Conservation (phyloP, 2,329 filamentous ascomycete genomes). For the Alternaria dauci region DNA sequence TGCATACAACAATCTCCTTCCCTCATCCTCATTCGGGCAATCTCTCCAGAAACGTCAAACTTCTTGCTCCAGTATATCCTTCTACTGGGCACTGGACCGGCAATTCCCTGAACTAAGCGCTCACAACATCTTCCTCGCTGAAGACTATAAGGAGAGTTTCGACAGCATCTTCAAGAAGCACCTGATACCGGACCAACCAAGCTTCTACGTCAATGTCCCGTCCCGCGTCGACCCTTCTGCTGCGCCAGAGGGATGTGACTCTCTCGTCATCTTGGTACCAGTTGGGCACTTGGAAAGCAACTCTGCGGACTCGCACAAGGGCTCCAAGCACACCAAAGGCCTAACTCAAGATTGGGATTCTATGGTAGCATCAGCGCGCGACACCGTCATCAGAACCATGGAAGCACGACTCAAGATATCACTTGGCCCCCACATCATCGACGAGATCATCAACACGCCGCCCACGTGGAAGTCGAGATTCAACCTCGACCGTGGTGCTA, state of each 20-base stretch:
- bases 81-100: slow-evolving; percentile 74
- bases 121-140: slow-evolving; percentile 81
- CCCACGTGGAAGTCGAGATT: slow-evolving; percentile 70
- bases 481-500: slow-evolving; percentile 78
- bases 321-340: slow-evolving; percentile 52
- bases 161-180: slow-evolving; percentile 78
- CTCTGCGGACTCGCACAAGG: slow-evolving; percentile 50
- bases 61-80: slow-evolving; percentile 77
- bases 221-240: slow-evolving; percentile 73
- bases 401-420: slow-evolving; percentile 66
- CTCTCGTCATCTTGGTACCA: slow-evolving; percentile 74
- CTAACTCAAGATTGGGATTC: slow-evolving; percentile 66
- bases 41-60: slow-evolving; percentile 61
- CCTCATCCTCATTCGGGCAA: slow-evolving; percentile 55
- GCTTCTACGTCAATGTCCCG: slow-evolving; percentile 81
- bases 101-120: slow-evolving; percentile 69
- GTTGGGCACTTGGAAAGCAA: slow-evolving; percentile 69
- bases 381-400: slow-evolving; percentile 69
- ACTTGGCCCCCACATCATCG: slow-evolving; percentile 60
- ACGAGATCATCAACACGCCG: slow-evolving; percentile 74
- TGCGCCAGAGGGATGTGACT: slow-evolving; percentile 70
- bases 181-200: slow-evolving; percentile 71
- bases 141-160: slow-evolving; percentile 76
- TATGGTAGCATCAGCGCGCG: slow-evolving; percentile 67
- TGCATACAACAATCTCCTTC: slow-evolving; percentile 75